Evolutionary conservation across 257 asterid genomes (phyloP).

Genomic region (Solanum tarapatanum): DNA sequence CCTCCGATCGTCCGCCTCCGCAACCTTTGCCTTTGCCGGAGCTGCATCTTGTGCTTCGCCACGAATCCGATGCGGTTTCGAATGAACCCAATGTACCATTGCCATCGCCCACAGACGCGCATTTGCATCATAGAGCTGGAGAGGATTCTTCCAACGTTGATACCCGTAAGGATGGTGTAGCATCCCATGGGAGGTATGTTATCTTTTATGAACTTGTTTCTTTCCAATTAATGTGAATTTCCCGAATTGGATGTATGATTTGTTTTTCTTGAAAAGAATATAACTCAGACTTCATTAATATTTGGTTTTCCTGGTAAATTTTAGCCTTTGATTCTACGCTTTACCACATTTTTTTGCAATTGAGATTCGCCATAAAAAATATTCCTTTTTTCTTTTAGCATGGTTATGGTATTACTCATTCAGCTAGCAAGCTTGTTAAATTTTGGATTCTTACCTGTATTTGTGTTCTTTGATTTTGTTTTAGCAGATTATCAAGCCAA

Average conservation of each 20-base stretch:
- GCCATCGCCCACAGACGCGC: conserved; percentile 40
- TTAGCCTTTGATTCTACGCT: background rate
- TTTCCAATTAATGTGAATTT: background rate
- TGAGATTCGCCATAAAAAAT: background rate
- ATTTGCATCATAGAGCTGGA: background rate
- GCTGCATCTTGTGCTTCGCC: conserved; percentile 28
- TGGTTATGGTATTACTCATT: background rate
- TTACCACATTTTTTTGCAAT: background rate
- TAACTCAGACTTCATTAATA: background rate
- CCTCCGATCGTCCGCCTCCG: conserved; percentile 21
- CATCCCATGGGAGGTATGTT: conserved; percentile 7
- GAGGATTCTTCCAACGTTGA: conserved; percentile 8
- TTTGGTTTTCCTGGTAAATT: background rate
- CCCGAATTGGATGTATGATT: background rate
- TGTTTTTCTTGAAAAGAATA: background rate
- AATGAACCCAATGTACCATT: conserved; percentile 29
- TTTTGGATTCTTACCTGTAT: background rate
- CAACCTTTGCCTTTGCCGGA: conserved; percentile 78
- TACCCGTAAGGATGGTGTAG: conserved; percentile 11
- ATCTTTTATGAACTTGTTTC: background rate
- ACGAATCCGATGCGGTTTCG: conserved; percentile 19
- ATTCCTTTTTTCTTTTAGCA: background rate
- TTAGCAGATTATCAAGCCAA: conserved; percentile 30
- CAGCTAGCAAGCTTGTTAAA: background rate
- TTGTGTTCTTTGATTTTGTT: conserved; percentile 1